Conservation (phyloP, 2,329 filamentous ascomycete species). For the Phialemoniopsis sp. region DNA sequence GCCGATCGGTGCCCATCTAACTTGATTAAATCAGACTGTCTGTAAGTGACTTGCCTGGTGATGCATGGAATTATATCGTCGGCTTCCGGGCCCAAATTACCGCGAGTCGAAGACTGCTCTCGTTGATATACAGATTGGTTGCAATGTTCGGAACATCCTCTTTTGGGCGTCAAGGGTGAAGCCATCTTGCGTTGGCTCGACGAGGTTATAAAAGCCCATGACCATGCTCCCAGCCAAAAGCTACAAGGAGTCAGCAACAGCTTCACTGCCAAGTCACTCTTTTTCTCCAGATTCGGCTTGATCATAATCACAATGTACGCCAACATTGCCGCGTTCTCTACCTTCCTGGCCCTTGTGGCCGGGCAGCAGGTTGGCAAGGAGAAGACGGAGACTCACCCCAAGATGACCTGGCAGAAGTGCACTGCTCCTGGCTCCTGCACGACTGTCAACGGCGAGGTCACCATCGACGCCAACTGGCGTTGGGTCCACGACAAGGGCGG, state of each 20-base stretch:
- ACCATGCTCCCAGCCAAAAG: neutral
- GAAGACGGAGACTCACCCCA: conserved; percentile 43
- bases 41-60: neutral
- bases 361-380: conserved; percentile 44
- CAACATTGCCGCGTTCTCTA: conserved; percentile 32
- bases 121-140: too few relatives aligned
- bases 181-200: neutral
- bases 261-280: conserved; percentile 4
- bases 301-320: conserved; percentile 11
- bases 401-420: conserved; percentile 48
- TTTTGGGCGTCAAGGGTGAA: too few relatives aligned
- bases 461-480: conserved; percentile 54
- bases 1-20: neutral
- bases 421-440: conserved; percentile 40
- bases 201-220: neutral
- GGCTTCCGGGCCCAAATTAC: conserved; percentile 12
- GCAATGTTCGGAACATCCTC: too few relatives aligned
- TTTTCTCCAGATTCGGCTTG: neutral
- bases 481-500: conserved; percentile 46
- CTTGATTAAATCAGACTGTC: neutral
- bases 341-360: conserved; percentile 34
- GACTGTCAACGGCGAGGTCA: conserved; percentile 40
- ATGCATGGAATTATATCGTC: conserved; percentile 5
- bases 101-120: conserved; percentile 2
- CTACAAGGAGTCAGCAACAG: neutral